Evolutionary conservation across 495 filamentous ascomycete species (phyloP), one percentile per base, ranked within the genome.

Genomic region (Penicillium pancosmium): DNA sequence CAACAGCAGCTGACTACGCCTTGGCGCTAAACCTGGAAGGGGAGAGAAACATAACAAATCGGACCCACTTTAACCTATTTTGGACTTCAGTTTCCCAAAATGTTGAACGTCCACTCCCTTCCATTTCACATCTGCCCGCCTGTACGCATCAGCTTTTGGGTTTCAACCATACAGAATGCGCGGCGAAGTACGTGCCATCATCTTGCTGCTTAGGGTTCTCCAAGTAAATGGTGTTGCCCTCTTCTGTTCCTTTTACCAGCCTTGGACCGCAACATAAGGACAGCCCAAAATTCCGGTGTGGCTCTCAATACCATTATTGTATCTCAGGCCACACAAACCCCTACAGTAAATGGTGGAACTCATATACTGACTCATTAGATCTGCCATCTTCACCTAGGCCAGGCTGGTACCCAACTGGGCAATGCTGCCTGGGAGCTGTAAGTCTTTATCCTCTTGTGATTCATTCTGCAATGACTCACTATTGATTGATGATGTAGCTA

Each of bases 381-480:
- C 73, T 87, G 89, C 70, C 92, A 96, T 74, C 81, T 96, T 69
- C 91, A 96, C 73, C 85, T 96, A 71, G 92, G 92, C 80, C 92
- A 96, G 82, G 92, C 92, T 79, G 92, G 92, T 79, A 86, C 82
- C 60, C 92, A 96, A 88, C 88, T 96, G 51, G 92, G 92, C 69
- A 94, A 93, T 82, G 91, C 88, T 72, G 91, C 91, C 59, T 96
- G 92, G 92, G 92, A 96, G 78, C 86, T 96, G 91, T 93, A 86
- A 69, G 90, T 83, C 44, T 55, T 73, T 77, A 80, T 78, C 78
- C 80, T 78, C 61, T 65, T 65, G 57, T 18, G 27, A 34, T n/a
- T 36, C 9, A 82, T 96, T 87, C 88, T 71, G 91, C 94, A 73
- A 31, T 31, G 27, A 31, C 27, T 31, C 27, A 31, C 27, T 8